Percentiles rank a stretch among this genome's conserved stretches.
These are phyloP conservation scores for Sapria himalayana DNA, from an alignment of 345 rosid genomes.

Conservation along the genomic window DNA sequence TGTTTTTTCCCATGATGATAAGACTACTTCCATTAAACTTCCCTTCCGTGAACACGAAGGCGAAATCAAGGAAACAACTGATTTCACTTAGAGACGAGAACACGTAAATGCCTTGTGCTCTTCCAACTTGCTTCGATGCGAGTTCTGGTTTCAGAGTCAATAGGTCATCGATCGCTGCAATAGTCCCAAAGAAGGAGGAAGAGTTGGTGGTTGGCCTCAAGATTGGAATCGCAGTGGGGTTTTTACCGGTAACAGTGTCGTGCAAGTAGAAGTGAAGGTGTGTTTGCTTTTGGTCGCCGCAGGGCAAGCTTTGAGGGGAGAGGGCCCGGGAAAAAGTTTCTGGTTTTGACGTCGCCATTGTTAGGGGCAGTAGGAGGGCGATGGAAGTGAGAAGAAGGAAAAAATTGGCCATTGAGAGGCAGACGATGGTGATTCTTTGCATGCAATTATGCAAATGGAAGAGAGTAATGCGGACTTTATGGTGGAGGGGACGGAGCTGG, in stretches of 20 bases:
- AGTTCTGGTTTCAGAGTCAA: slow-evolving; percentile 17
- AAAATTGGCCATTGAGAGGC: too few species aligned
- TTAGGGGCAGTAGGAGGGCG: too few species aligned
- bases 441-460: too few species aligned
- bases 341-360: too few species aligned
- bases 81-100: slow-evolving; percentile 7
- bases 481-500: too few species aligned
- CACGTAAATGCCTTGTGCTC: slow-evolving; percentile 16
- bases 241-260: slow-evolving; percentile 11
- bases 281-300: too few species aligned
- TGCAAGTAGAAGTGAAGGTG: slow-evolving; percentile 18
- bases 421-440: too few species aligned
- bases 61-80: slow-evolving; percentile 3
- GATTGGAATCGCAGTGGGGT: slow-evolving; percentile 9
- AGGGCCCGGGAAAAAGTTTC: too few species aligned
- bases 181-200: slow-evolving; percentile 8
- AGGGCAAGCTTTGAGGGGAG: too few species aligned
- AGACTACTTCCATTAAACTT: slow-evolving; percentile 8
- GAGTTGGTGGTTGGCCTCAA: slow-evolving; percentile 9
- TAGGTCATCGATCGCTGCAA: slow-evolving; percentile 11
- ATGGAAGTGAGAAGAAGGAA: too few species aligned
- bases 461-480: too few species aligned
- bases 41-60: slow-evolving; percentile 6
- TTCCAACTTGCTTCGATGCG: slow-evolving; percentile 18
- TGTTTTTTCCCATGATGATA: slow-evolving; percentile 4